Evolutionary conservation across 306 rosid genomes (phyloP).

Genomic region (Cercis canadensis): DNA sequence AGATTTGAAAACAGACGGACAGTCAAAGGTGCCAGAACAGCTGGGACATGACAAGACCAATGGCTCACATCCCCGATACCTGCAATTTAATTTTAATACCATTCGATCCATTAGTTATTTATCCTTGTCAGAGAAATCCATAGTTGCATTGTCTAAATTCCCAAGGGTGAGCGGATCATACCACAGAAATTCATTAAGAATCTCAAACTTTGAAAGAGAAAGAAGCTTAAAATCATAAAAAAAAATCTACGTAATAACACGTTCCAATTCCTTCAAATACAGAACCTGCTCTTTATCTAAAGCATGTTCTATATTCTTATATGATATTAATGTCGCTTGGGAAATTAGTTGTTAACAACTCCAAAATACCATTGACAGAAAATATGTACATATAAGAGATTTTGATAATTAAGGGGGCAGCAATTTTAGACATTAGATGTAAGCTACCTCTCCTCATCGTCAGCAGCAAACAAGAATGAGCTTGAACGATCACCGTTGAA

Average conservation of each 20-base stretch:
- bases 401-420: constrained; percentile 12
- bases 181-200: constrained; percentile 13
- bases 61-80: constrained; percentile 81
- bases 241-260: background rate
- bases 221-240: constrained; percentile 17
- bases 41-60: constrained; percentile 84
- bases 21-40: constrained; percentile 72
- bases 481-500: constrained; percentile 60
- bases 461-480: constrained; percentile 60
- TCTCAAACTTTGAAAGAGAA: constrained; percentile 10
- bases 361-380: constrained; percentile 25
- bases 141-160: background rate
- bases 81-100: constrained; percentile 48
- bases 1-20: constrained; percentile 73
- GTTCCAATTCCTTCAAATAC: constrained; percentile 22
- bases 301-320: constrained; percentile 5
- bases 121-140: constrained; percentile 9
- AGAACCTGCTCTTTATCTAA: background rate
- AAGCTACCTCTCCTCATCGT: constrained; percentile 81
- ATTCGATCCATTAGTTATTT: constrained; percentile 30
- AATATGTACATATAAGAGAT: constrained; percentile 1
- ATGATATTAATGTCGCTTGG: background rate
- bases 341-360: background rate
- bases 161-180: background rate
- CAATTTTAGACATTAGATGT: constrained; percentile 33